phyloP scores from a whole-genome alignment of 139 green algal genomes.

The Diplosphaera chodatii region DNA sequence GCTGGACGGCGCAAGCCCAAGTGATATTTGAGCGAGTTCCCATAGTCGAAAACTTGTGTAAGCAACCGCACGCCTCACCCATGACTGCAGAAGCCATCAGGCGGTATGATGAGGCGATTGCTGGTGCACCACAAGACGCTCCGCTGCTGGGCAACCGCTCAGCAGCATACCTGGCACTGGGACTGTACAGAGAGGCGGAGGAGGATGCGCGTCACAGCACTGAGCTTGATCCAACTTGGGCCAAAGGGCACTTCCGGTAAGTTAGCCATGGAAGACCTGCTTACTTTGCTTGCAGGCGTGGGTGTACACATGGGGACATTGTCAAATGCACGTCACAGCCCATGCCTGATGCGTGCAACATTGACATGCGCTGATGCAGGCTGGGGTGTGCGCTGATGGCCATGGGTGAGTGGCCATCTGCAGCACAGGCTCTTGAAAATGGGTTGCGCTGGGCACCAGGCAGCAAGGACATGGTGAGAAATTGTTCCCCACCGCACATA shows the following conservation, averaged over 20 bases:
- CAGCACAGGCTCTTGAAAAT: slow-evolving; percentile 7
- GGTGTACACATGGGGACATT: too few species aligned
- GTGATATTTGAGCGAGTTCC: too few species aligned
- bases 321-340: too few species aligned
- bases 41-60: too few species aligned
- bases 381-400: slow-evolving; percentile 6
- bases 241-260: slow-evolving; percentile 50
- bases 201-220: slow-evolving; percentile 28
- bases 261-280: too few species aligned
- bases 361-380: too few species aligned
- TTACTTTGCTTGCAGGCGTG: too few species aligned
- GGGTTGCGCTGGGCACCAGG: slow-evolving; percentile 19
- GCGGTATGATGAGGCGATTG: slow-evolving; percentile 47
- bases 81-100: slow-evolving; percentile 31
- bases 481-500: too few species aligned
- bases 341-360: too few species aligned
- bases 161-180: slow-evolving; percentile 30
- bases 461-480: slow-evolving; percentile 7
- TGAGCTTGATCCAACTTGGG: slow-evolving; percentile 22
- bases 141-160: slow-evolving; percentile 39
- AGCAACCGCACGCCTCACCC: too few species aligned
- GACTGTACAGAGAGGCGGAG: slow-evolving; percentile 23
- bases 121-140: slow-evolving; percentile 17
- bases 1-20: too few species aligned
- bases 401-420: slow-evolving; percentile 15